Evolutionary conservation across 176 grass and related monocot species (phyloP).

Genomic region (Sorghum bicolor): Sorghum_bicolor_NCBIv3 NC_012870.2:3740001-3740500

Average conservation of each 20-base stretch:
- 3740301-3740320: background rate
- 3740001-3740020: too few relatives aligned
- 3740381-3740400: conserved; percentile 38
- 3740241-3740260: background rate
- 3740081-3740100: conserved; percentile 22
- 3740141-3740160: background rate
- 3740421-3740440: background rate
- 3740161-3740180: conserved; percentile 16
- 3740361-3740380: conserved; percentile 66
- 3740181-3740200: conserved; percentile 54
- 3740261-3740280: background rate
- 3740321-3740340: conserved; percentile 55
- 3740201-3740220: conserved; percentile 57
- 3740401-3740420: background rate
- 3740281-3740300: background rate
- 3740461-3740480: background rate
- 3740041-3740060: background rate
- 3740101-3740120: background rate
- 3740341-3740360: conserved; percentile 63
- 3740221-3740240: conserved; percentile 10
- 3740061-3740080: background rate
- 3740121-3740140: conserved; percentile 9
- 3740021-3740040: background rate
- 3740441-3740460: background rate
- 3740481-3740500: background rate